Evolutionary conservation across 352 stramenopile species (phyloP).

Genomic region (Discostella stelligera): DNA sequence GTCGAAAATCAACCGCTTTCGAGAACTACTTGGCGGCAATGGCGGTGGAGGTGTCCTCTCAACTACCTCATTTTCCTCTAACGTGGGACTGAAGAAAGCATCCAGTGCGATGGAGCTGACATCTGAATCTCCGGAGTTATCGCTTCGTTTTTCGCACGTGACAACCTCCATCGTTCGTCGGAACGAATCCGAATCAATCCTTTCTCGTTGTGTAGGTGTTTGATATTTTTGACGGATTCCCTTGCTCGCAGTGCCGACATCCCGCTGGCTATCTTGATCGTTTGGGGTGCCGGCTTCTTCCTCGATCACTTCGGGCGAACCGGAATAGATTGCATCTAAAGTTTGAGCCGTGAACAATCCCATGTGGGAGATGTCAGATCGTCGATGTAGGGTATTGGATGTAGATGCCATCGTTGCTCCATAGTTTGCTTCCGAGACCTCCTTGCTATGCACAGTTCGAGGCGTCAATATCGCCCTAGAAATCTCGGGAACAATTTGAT

Average conservation of each 20-base stretch:
- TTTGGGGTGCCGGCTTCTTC: neutral
- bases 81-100: conserved; percentile 17
- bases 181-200: conserved; percentile 32
- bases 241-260: conserved; percentile 5
- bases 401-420: conserved; percentile 24
- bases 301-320: neutral
- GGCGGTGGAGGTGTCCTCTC: conserved; percentile 6
- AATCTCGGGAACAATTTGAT: neutral
- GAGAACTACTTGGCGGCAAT: conserved; percentile 3
- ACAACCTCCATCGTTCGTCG: conserved; percentile 34
- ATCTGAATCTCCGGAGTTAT: conserved; percentile 19
- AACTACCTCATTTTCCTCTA: conserved; percentile 13
- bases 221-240: conserved; percentile 9
- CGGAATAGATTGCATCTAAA: conserved; percentile 32
- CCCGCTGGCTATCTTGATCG: conserved; percentile 10
- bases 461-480: conserved; percentile 10
- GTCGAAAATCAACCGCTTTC: conserved; percentile 13
- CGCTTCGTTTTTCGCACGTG: conserved; percentile 31
- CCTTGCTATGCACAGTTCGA: conserved; percentile 22
- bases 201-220: conserved; percentile 17
- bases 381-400: conserved; percentile 28
- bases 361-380: conserved; percentile 19
- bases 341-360: conserved; percentile 42
- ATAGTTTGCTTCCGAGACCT: conserved; percentile 19
- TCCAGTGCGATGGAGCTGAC: conserved; percentile 31